phyloP scores from a whole-genome alignment of 257 asterid species.

The Fraxinus anomala region DNA sequence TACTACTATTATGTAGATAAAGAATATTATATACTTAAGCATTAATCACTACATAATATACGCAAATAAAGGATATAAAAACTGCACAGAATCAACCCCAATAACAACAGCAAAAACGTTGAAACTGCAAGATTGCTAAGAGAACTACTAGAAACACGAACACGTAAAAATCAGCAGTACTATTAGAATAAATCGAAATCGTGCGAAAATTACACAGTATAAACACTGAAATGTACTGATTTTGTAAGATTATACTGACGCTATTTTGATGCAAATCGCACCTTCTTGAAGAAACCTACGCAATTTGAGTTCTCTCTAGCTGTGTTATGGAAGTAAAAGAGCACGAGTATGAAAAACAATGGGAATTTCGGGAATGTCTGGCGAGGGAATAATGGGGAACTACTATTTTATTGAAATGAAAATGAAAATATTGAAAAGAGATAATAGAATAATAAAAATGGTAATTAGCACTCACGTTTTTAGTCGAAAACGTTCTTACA shows the following conservation, averaged over 20 bases:
- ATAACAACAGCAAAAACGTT: neutral
- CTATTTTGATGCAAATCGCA: neutral
- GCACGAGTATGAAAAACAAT: neutral
- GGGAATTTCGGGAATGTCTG: neutral
- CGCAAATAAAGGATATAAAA: neutral
- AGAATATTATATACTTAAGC: too few relatives aligned
- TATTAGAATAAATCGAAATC: neutral
- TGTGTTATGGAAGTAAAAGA: neutral
- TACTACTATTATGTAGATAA: neutral
- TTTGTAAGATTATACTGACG: neutral
- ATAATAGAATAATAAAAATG: too few relatives aligned
- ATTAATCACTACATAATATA: neutral
- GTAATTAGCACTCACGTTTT: too few relatives aligned
- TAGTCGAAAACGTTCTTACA: too few relatives aligned
- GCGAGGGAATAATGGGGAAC: neutral
- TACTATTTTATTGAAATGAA: neutral
- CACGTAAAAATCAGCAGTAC: neutral
- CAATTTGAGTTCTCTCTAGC: neutral
- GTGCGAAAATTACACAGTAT: neutral
- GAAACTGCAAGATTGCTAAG: neutral
- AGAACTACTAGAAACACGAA: neutral
- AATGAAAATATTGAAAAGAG: too few relatives aligned
- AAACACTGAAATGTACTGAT: neutral
- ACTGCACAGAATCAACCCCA: neutral
- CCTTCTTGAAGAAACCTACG: neutral